These are phyloP conservation scores for Suhomyces faveliae DNA, from an alignment of 805 yeast genomes.

Conservation along the genomic window DNA sequence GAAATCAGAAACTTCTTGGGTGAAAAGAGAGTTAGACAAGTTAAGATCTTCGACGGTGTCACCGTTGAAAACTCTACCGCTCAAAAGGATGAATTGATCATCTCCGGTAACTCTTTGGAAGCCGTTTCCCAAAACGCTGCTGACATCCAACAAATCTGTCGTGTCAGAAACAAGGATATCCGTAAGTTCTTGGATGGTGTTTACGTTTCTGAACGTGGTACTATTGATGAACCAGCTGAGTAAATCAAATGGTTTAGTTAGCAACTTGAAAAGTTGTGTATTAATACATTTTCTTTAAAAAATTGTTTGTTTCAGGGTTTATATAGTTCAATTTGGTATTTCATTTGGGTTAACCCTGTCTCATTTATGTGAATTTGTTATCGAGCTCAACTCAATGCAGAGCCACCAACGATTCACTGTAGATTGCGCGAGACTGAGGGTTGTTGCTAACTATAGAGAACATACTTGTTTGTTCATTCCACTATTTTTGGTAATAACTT, in stretches of 20 bases:
- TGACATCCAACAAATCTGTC: conserved; percentile 95
- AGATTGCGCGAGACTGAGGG: conserved; percentile 15
- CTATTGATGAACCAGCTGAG: conserved; percentile 62
- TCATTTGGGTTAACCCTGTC: conserved; percentile 17
- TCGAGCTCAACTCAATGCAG: conserved; percentile 42
- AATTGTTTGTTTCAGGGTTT: conserved; percentile 19
- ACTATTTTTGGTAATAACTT: conserved; percentile 1
- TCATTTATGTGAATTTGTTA: conserved; percentile 32
- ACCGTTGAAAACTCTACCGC: conserved; percentile 72
- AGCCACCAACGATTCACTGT: conserved; percentile 47
- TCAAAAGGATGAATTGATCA: conserved; percentile 92
- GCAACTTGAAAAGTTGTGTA: conserved; percentile 10
- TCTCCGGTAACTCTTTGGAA: conserved; percentile 95
- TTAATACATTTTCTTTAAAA: conserved; percentile 24
- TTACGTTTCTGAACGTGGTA: conserved; percentile 95
- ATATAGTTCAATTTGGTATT: conserved; percentile 24
- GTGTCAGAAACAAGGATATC: conserved; percentile 99
- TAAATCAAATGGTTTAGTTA: conserved; percentile 15
- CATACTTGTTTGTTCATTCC: not conserved
- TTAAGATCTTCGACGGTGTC: conserved; percentile 88
- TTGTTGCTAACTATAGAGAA: conserved; percentile 11
- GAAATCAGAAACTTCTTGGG: conserved; percentile 99
- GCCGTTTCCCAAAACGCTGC: conserved; percentile 98
- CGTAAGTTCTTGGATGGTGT: conserved; percentile 99
- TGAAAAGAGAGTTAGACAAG: conserved; percentile 94